Evolutionary conservation across 176 grass and related monocot genomes (phyloP), one percentile per base, ranked within the genome.

Genomic region (Eleusine coracana): DNA sequence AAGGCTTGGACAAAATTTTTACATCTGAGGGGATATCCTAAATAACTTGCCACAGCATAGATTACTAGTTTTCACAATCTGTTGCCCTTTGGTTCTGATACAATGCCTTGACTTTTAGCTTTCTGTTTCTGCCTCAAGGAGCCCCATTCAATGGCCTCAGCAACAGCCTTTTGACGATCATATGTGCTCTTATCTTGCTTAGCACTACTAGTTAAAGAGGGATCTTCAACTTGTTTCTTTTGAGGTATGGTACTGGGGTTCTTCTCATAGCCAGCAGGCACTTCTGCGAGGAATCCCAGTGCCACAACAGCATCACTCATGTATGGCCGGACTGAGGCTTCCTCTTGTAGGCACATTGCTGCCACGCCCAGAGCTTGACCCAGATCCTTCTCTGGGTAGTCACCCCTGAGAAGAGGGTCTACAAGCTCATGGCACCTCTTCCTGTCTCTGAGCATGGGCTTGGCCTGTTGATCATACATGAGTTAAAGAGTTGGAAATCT

Each of bases 301-400:
- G 93, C 76, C n/a, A 83, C 87, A 49, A 90, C 85, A 29, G 94
- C 89, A 52, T 99, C 96, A 59, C 85, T 88, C 89, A 96, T 96
- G 48, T 87, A 86, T 50, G 96, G 96, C 10, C 93, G 83, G 48
- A 86, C 81, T 54, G 75, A 65, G 54, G 87, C 87, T 73, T 92
- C 96, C 37, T 96, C 93, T 78, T 99, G 96, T 63, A 96, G 44
- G 74, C 96, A 99, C 91, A 99, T 96, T 38, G 86, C 87, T 23
- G 96, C 89, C 50, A 99, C 85, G 0, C 80, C 93, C 68, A 96
- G 71, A 71, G 89, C 96, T 70, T 96, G 93, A 52, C 86, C 85
- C 50, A 96, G 76, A 66, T 87, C 87, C 73, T 74, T 85, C 63
- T 92, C 85, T 37, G 96, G 85, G 78, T 93, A 94, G 41, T 89